A percentile compares a stretch with the other conserved stretches of the same genome.
Conservation (phyloP, 768 basidiomycete genomes). For the Cystobasidium tubakii region DNA sequence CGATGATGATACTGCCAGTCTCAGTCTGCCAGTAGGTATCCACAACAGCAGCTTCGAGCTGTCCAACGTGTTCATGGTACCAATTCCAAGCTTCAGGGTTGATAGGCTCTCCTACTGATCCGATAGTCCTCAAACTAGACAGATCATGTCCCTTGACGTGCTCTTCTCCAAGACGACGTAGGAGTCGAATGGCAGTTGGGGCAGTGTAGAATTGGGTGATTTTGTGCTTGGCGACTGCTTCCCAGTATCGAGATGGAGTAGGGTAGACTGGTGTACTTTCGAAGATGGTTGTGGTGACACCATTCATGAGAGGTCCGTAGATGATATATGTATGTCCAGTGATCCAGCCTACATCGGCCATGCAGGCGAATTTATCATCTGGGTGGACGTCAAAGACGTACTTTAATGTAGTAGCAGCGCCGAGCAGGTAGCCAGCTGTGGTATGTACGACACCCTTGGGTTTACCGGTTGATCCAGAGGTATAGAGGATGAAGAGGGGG, state of each 20-base stretch:
- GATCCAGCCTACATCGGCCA: slow-evolving; percentile 99
- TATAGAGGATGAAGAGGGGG: slow-evolving; percentile 96
- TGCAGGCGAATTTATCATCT: slow-evolving; percentile 93
- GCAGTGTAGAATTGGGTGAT: slow-evolving; percentile 92
- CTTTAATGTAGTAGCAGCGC: slow-evolving; percentile 85
- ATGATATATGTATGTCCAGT: slow-evolving; percentile 95
- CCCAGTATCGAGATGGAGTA: slow-evolving; percentile 92
- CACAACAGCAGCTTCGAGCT: slow-evolving; percentile 63
- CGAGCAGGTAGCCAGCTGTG: slow-evolving; percentile 68
- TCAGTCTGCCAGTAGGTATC: slow-evolving; percentile 76
- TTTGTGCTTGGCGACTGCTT: slow-evolving; percentile 84
- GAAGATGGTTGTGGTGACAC: slow-evolving; percentile 62
- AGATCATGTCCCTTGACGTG: slow-evolving; percentile 80
- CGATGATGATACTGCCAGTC: slow-evolving; percentile 90
- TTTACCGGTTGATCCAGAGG: slow-evolving; percentile 75
- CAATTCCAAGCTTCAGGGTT: slow-evolving; percentile 99
- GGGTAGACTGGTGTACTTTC: slow-evolving; percentile 97
- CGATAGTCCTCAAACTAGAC: slow-evolving; percentile 73
- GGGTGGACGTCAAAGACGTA: slow-evolving; percentile 96
- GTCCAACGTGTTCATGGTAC: slow-evolving; percentile 94
- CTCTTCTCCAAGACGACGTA: slow-evolving; percentile 75
- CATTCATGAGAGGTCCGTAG: slow-evolving; percentile 75
- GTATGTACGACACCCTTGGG: slow-evolving; percentile 86
- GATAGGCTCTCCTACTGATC: slow-evolving; percentile 94
- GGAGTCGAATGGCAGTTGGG: slow-evolving; percentile 86